Evolutionary conservation across 1,284 basidiomycete species (phyloP), one percentile per base, ranked within the genome.

Genomic region (Ustilago bromivora): DNA sequence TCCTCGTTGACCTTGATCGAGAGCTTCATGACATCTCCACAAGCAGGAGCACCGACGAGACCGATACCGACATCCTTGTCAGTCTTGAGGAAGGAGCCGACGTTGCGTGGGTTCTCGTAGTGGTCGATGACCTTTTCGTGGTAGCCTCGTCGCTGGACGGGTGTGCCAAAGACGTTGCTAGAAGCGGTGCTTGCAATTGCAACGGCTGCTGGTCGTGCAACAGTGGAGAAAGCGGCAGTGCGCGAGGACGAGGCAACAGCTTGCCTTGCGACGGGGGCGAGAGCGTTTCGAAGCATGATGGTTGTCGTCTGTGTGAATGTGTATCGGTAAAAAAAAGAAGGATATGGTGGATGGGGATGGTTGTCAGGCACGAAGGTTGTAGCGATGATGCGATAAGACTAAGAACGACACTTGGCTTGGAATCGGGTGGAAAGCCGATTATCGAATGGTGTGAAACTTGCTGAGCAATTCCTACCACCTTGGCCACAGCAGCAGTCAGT

Each of bases 1-100:
- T 93, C 90, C 77, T 97, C 95, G 87, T 96, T 92, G 68, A 99
- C 97, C 82, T 94, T 93, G 87, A 99, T 99, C 87, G 98, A 96
- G 31, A 99, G 91, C 88, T 99, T 99, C 96, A 98, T 98, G 58
- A 98, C 95, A 88, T 97, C 96, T 82, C 91, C 91, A 83, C 92
- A 94, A 12, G 94, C 95, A 87, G 96, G 96, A 65, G 97, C 97
- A 66, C 97, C 97, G 57, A 99, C 97, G 61, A 99, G 92, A 56
- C 97, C 97, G 69, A 96, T 98, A 46, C 97, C 97, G 67, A 99
- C 95, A 87, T 97, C 92, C 43, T 89, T 80, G 86, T 98, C 95
- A 79, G 90, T 91, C 89, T 98, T 98, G 83, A 93, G 92, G 83
- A 99, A 90, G 60, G 95, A 97, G 71, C 96, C 96, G 59, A 98